Conservation (phyloP, 1,284 basidiomycete genomes). For the Earliella scabrosa region DNA sequence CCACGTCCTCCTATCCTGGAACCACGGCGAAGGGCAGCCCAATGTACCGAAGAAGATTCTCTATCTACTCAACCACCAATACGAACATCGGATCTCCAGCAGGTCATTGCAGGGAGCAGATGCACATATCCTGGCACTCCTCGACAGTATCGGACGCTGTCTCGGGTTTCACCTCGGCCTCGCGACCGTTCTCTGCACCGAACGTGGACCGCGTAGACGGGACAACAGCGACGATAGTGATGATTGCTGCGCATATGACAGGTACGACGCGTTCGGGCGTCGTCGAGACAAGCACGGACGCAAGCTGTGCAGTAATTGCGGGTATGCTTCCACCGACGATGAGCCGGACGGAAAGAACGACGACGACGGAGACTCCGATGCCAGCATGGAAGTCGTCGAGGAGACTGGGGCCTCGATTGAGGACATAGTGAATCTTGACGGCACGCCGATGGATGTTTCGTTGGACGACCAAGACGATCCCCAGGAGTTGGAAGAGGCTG, state of each 20-base stretch:
- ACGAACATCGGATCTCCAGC: constrained; percentile 24
- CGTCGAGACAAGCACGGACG: too few relatives aligned
- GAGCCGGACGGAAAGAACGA: too few relatives aligned
- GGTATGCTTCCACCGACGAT: too few relatives aligned
- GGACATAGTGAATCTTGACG: too few relatives aligned
- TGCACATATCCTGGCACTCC: constrained; percentile 21
- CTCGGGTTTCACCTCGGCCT: constrained; percentile 36
- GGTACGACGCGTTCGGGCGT: neutral
- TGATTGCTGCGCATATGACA: neutral
- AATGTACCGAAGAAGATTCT: constrained; percentile 23
- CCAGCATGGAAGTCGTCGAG: too few relatives aligned
- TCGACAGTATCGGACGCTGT: constrained; percentile 22
- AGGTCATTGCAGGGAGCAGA: constrained; percentile 34
- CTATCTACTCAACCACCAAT: constrained; percentile 30
- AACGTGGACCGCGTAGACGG: too few relatives aligned
- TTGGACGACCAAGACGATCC: too few relatives aligned
- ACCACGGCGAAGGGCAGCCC: neutral
- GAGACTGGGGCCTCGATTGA: too few relatives aligned
- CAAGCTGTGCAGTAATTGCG: too few relatives aligned
- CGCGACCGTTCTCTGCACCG: constrained; percentile 39
- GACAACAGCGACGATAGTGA: neutral
- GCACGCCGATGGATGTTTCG: too few relatives aligned
- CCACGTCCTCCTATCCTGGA: constrained; percentile 26
- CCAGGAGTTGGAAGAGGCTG: too few relatives aligned
- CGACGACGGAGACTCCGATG: too few relatives aligned